Evolutionary conservation across 2,329 filamentous ascomycete genomes (phyloP).

Genomic region (Rutstroemia sp.): DNA sequence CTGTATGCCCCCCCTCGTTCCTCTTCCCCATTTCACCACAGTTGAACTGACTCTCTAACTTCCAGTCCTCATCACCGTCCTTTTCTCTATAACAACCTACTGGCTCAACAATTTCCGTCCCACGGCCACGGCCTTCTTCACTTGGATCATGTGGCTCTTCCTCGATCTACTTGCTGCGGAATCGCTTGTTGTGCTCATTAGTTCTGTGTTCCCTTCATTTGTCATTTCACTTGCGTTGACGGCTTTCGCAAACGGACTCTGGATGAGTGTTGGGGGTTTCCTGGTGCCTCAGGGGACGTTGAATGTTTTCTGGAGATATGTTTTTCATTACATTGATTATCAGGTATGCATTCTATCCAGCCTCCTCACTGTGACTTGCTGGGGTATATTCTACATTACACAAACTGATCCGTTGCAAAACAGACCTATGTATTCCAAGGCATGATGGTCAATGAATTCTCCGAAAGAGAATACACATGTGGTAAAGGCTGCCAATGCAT

Average conservation of each 20-base stretch:
- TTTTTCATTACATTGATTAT: conserved; percentile 85
- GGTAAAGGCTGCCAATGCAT: conserved; percentile 48
- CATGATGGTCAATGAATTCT: conserved; percentile 91
- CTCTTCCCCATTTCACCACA: background rate
- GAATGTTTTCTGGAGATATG: conserved; percentile 80
- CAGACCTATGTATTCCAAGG: conserved; percentile 77
- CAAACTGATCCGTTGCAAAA: background rate
- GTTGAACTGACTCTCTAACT: conserved; percentile 12
- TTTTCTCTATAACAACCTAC: conserved; percentile 72
- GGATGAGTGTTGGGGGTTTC: conserved; percentile 84
- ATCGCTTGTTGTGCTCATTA: conserved; percentile 71
- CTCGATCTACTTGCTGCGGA: conserved; percentile 77
- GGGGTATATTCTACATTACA: background rate
- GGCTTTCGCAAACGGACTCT: conserved; percentile 80
- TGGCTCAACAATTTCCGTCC: conserved; percentile 73
- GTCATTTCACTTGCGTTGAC: conserved; percentile 72
- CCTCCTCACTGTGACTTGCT: no score
- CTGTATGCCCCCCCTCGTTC: conserved; percentile 35
- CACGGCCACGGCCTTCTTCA: conserved; percentile 60
- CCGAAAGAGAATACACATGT: conserved; percentile 55
- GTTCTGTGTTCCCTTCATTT: conserved; percentile 67
- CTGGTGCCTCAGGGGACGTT: conserved; percentile 64
- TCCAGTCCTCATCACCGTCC: conserved; percentile 59
- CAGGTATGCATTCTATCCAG: conserved; percentile 38
- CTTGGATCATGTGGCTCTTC: conserved; percentile 78